Evolutionary conservation across 164 flowering plant genomes (phyloP).

Genomic region (Magnolia officinalis): DNA sequence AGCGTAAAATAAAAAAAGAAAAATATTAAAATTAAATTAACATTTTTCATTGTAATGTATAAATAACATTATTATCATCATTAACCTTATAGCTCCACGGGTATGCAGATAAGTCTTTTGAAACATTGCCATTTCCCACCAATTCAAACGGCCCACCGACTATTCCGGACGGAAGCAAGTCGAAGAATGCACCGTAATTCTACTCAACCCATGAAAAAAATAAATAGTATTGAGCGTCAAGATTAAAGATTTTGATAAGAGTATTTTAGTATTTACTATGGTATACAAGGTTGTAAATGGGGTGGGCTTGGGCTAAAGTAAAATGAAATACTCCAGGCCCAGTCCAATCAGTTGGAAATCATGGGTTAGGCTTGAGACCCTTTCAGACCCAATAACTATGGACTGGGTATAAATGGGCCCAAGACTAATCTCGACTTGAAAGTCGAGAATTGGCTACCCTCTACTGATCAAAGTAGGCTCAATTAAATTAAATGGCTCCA

Average conservation of each 20-base stretch:
- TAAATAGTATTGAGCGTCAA: not conserved
- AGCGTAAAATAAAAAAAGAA: not conserved
- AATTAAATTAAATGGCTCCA: not conserved
- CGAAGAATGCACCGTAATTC: conserved; percentile 58
- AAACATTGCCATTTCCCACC: conserved; percentile 32
- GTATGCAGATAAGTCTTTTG: conserved; percentile 45
- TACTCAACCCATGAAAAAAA: conserved; percentile 6
- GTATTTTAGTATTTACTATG: no score
- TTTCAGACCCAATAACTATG: no score
- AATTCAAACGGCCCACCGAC: conserved; percentile 44
- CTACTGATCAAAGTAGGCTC: no score
- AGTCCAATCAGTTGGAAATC: no score
- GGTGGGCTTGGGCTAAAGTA: no score
- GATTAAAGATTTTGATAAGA: no score
- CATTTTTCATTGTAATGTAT: not conserved
- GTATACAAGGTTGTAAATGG: no score
- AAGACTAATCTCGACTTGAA: no score
- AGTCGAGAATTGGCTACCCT: no score
- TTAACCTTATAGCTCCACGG: conserved; percentile 47
- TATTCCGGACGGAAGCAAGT: conserved; percentile 36
- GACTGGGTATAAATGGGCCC: no score
- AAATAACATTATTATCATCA: not conserved
- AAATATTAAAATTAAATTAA: not conserved
- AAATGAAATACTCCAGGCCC: no score
- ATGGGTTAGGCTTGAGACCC: no score